Conservation (phyloP, 2,329 filamentous ascomycete genomes). For the Dactylellina haptotyla region DNA sequence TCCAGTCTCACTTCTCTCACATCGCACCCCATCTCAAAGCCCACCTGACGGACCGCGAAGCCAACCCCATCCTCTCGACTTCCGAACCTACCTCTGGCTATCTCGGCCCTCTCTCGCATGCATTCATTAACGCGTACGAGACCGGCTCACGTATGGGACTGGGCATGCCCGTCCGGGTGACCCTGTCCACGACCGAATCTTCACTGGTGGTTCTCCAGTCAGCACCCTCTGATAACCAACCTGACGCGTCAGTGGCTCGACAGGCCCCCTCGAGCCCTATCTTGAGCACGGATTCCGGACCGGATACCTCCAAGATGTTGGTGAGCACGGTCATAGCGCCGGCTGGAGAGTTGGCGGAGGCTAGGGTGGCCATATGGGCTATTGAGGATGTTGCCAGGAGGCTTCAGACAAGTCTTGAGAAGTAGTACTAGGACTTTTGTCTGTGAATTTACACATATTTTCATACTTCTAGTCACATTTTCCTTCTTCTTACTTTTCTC, state of each 20-base stretch:
- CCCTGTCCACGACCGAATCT: conserved; percentile 55
- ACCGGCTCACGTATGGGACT: conserved; percentile 58
- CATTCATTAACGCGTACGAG: conserved; percentile 58
- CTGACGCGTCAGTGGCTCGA: conserved; percentile 13
- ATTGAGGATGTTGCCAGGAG: conserved; percentile 57
- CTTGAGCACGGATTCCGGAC: conserved; percentile 17
- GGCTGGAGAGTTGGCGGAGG: conserved; percentile 56
- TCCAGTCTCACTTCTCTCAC: conserved; percentile 55
- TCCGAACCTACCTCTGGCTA: conserved; percentile 45
- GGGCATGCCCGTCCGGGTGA: conserved; percentile 56
- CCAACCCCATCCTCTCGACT: conserved; percentile 56
- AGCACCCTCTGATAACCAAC: conserved; percentile 37
- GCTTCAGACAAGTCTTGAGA: conserved; percentile 44
- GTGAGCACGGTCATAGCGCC: conserved; percentile 57
- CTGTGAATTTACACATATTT: neutral
- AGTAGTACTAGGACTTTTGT: conserved; percentile 1
- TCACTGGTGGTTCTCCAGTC: conserved; percentile 57
- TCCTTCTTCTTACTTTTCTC: no score
- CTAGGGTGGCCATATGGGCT: conserved; percentile 58
- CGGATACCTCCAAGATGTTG: conserved; percentile 55
- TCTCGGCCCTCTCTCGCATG: conserved; percentile 55
- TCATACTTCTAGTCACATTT: neutral
- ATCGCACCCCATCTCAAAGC: conserved; percentile 55
- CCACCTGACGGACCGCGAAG: conserved; percentile 57
- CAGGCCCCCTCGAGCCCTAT: conserved; percentile 18